phyloP scores from a whole-genome alignment of 129 eudicot genomes.

The Artemisia tridentata region DNA sequence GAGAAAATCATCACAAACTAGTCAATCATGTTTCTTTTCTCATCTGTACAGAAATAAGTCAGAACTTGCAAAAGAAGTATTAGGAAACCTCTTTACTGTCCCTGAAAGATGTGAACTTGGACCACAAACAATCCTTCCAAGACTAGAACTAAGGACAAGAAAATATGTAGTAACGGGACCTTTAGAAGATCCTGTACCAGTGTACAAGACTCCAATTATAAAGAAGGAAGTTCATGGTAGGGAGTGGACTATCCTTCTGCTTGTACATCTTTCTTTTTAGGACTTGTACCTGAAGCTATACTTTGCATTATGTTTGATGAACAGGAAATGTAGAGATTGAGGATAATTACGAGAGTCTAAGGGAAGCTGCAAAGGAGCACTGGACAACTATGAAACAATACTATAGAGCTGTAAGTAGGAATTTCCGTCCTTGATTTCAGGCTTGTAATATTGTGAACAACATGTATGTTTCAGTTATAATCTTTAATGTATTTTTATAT shows the following conservation, averaged over 20 bases:
- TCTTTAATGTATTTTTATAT: background rate
- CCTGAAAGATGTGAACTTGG: constrained; percentile 44
- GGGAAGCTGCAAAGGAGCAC: constrained; percentile 56
- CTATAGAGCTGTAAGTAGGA: constrained; percentile 62
- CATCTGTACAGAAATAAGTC: constrained; percentile 30
- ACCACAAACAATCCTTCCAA: constrained; percentile 26
- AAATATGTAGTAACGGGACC: constrained; percentile 54
- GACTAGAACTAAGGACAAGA: constrained; percentile 26
- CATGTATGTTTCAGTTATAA: constrained; percentile 11
- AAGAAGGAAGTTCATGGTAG: constrained; percentile 46
- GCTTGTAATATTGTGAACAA: background rate
- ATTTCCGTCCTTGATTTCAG: background rate
- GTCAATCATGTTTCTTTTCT: constrained; percentile 11
- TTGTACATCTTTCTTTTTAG: background rate
- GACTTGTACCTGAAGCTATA: background rate
- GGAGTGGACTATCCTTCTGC: background rate
- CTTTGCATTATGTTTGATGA: constrained; percentile 18
- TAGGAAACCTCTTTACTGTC: constrained; percentile 48
- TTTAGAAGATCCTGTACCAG: constrained; percentile 35
- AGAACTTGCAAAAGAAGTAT: constrained; percentile 56
- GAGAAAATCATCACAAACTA: background rate
- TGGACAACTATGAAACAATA: constrained; percentile 64
- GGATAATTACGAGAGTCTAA: constrained; percentile 44
- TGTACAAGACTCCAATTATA: constrained; percentile 31
- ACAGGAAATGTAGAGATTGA: constrained; percentile 44